Percentiles rank a stretch among this genome's conserved stretches.
phyloP scores from a whole-genome alignment of 805 yeast species.

The Pichia heedii region DNA sequence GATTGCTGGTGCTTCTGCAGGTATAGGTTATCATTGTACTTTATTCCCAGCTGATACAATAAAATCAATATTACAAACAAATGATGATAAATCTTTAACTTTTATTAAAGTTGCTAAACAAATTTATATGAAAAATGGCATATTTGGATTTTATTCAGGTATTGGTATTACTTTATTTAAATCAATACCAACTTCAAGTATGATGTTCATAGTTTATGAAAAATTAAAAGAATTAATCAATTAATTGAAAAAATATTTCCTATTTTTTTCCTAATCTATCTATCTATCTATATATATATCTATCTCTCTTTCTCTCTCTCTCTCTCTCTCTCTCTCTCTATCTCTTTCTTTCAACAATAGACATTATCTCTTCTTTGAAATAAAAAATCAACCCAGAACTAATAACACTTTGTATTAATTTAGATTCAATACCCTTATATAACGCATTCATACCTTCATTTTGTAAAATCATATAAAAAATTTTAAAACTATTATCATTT shows the following conservation, averaged over 20 bases:
- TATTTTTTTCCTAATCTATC: not conserved
- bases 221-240: constrained; percentile 32
- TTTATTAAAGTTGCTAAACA: constrained; percentile 30
- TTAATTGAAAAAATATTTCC: constrained; percentile 5
- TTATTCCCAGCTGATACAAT: constrained; percentile 87
- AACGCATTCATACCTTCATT: constrained; percentile 71
- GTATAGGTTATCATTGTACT: constrained; percentile 69
- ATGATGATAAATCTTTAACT: constrained; percentile 15
- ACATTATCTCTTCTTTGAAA: constrained; percentile 78
- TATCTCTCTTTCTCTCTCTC: not conserved
- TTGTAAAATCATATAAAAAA: constrained; percentile 48
- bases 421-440: constrained; percentile 74
- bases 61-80: constrained; percentile 76
- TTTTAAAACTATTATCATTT: constrained; percentile 28
- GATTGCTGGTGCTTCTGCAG: constrained; percentile 80
- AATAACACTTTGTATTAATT: constrained; percentile 72
- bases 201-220: constrained; percentile 77
- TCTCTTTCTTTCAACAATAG: not conserved
- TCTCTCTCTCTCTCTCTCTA: too few species aligned
- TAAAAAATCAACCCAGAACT: constrained; percentile 87
- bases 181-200: constrained; percentile 85
- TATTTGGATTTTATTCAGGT: constrained; percentile 72
- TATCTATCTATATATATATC: not conserved
- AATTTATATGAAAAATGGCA: constrained; percentile 46
- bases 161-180: constrained; percentile 72